Base-by-base conservation (phyloP, 805 yeast genomes). In the Yamadazyma akitaensis region DNA sequence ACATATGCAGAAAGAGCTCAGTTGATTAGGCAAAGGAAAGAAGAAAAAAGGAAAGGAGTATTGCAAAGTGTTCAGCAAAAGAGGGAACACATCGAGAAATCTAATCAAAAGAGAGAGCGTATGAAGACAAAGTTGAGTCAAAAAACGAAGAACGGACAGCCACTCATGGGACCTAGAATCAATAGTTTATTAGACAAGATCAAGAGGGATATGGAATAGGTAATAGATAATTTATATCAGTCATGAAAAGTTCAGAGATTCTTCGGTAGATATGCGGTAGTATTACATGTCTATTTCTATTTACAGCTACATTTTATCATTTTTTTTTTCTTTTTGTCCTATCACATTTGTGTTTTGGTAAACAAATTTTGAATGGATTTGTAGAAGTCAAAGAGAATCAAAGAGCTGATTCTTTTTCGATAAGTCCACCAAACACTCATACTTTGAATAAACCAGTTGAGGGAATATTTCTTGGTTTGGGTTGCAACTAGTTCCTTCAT, bases 121-220 rank as follows among this genome's bases (percentile, higher is more conserved):
- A 58, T 66, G 77, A 56, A 77, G 70, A 60, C 68, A 56, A 55
- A 59, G 21, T 50, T 72, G 3, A 49, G 65, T 8, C 72, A 76
- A 48, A 82, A 72, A 51, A 91, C 96, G 1, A 73, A 73, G 56
- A 60, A 70, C 3, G 98, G 98, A 0, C 98, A 91, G 63, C 97
- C 97, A 2, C 65, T 80, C 38, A 88, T 91, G 92, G 96, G 89
- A 0, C 95, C 96, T 13, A 79, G 95, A 64, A 88, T 91, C 48
- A 84, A 81, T 46, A 79, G 81, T 55, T 69, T 91, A 37, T 72
- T 91, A 41, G 94, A 85, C 44, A 88, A 89, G 63, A 87, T 91
- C 50, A 82, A 79, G 58, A 30, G 30, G 32, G 48, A 46, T 14
- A 26, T 28, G 43, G 32, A 34, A 5, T 43, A 40, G 31, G 32